phyloP scores from a whole-genome alignment of 1,284 basidiomycete species.

The Trichosporon faecale region DNA sequence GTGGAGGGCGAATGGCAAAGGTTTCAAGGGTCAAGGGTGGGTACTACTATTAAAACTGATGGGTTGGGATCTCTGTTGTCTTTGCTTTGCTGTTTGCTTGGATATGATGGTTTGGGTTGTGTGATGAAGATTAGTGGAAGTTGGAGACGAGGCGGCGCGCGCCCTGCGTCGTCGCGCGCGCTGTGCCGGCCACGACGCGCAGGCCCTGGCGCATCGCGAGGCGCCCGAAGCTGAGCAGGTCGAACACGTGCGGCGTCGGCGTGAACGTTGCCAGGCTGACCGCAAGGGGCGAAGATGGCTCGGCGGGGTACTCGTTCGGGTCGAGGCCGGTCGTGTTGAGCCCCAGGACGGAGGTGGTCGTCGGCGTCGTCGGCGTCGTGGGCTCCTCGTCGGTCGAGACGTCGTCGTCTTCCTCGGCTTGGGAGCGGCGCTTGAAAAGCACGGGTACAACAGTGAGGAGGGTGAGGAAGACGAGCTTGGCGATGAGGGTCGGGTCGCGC shows the following conservation, averaged over 20 bases:
- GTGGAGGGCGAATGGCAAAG: background rate
- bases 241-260: conserved; percentile 44
- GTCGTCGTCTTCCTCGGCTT: conserved; percentile 15
- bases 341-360: conserved; percentile 16
- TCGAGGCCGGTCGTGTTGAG: conserved; percentile 12
- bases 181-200: conserved; percentile 24
- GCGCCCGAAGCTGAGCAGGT: conserved; percentile 45
- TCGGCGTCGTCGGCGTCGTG: conserved; percentile 17
- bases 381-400: conserved; percentile 13
- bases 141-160: background rate
- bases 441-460: conserved; percentile 50
- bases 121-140: background rate
- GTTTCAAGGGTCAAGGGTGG: background rate
- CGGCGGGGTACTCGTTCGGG: conserved; percentile 17
- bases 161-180: conserved; percentile 12
- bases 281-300: conserved; percentile 38
- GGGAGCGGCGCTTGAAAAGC: conserved; percentile 45
- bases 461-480: conserved; percentile 51
- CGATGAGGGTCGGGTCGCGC: conserved; percentile 51
- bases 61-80: no score
- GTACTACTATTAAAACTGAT: background rate
- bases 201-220: conserved; percentile 35
- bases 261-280: conserved; percentile 42
- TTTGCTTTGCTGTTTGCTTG: background rate
- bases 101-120: background rate